Evolutionary conservation across 495 filamentous ascomycete species (phyloP).

Genomic region (Penicillium diatomitis): DNA sequence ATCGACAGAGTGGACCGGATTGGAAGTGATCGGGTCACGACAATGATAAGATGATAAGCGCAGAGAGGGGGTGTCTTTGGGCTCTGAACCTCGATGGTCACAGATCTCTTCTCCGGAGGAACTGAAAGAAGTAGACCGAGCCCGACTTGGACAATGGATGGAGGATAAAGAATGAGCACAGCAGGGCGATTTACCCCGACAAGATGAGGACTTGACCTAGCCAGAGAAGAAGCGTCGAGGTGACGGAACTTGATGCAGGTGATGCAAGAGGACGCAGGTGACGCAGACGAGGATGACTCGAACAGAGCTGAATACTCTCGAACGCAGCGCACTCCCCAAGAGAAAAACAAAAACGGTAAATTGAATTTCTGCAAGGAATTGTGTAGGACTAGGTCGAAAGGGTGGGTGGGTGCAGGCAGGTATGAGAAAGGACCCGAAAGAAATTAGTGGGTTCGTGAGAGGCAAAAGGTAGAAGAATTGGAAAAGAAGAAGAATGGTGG

Average conservation of each 20-base stretch:
- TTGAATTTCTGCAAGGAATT: no score
- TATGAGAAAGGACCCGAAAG: conserved; percentile 7
- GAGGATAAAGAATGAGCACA: neutral
- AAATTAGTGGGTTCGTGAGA: neutral
- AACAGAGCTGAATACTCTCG: no score
- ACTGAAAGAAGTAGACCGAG: no score
- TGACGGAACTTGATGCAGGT: neutral
- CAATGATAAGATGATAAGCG: no score
- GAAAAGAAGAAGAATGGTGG: conserved; percentile 8
- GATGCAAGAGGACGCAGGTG: neutral
- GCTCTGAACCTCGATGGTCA: no score
- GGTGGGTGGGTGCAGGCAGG: neutral
- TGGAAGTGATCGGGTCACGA: neutral
- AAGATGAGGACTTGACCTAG: neutral
- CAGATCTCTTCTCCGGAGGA: no score
- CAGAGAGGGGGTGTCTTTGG: no score
- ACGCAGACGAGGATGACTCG: no score
- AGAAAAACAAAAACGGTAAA: no score
- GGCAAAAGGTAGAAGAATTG: conserved; percentile 3
- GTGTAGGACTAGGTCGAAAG: neutral
- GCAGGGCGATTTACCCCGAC: conserved; percentile 4
- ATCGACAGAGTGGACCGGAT: neutral
- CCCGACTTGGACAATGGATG: no score
- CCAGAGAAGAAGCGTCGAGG: conserved; percentile 1
- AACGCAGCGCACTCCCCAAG: no score